A percentile compares a stretch with the other conserved stretches of the same genome.
Conservation (phyloP, 768 basidiomycete genomes). For the Leccinum disarticulatum region DNA sequence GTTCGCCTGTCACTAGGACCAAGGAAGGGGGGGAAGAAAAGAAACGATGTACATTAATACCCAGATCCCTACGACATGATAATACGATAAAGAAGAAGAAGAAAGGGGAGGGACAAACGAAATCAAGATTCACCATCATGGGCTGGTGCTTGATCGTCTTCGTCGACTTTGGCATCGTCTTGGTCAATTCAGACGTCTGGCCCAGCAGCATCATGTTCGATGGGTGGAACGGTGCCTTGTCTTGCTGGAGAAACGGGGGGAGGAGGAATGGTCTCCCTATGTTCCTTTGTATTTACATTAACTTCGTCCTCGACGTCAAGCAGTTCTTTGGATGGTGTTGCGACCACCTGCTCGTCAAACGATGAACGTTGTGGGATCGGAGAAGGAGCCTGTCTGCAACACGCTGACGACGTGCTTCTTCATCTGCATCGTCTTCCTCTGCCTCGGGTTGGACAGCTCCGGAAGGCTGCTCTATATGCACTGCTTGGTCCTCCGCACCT, state of each 20-base stretch:
- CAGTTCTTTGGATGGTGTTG: constrained; percentile 1
- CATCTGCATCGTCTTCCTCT: constrained; percentile 56
- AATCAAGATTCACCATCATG: constrained; percentile 46
- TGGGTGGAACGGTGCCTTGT: constrained; percentile 14
- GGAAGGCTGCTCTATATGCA: constrained; percentile 1
- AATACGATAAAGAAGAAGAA: constrained; percentile 22
- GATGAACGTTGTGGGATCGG: constrained; percentile 20
- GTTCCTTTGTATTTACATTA: constrained; percentile 27
- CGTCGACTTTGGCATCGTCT: constrained; percentile 17
- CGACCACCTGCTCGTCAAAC: constrained; percentile 8
- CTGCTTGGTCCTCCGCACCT: constrained; percentile 4
- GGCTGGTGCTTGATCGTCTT: constrained; percentile 17
- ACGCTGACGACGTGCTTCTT: constrained; percentile 52
- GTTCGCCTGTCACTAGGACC: constrained; percentile 25
- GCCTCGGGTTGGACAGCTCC: constrained; percentile 21
- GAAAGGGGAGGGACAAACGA: constrained; percentile 7
- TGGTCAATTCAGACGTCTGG: constrained; percentile 14
- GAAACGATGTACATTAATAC: constrained; percentile 31
- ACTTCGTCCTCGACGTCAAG: constrained; percentile 24
- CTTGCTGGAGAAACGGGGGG: constrained; percentile 25
- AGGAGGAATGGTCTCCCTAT: constrained; percentile 19
- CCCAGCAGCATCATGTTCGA: constrained; percentile 7
- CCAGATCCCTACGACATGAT: constrained; percentile 24
- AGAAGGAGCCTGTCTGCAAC: constrained; percentile 53
- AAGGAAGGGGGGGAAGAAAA: not conserved